Conservation (phyloP, 805 yeast species). For the Monosporozyma solicola region DNA sequence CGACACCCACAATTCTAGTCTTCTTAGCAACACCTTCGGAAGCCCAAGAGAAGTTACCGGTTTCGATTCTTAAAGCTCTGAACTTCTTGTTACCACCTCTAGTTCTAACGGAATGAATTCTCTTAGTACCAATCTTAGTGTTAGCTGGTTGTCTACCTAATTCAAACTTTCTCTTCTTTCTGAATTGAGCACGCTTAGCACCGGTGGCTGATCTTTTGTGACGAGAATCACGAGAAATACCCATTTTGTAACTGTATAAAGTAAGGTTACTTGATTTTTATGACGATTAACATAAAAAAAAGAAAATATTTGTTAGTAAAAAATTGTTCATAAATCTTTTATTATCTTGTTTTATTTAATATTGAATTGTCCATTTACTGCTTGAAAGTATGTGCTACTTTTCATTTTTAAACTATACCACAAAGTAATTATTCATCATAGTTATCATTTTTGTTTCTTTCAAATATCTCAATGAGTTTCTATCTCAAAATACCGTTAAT, state of each 20-base stretch:
- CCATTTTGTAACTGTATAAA: slow-evolving; percentile 54
- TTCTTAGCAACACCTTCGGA: slow-evolving; percentile 97
- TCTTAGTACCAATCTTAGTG: slow-evolving; percentile 98
- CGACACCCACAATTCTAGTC: slow-evolving; percentile 97
- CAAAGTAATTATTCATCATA: too few relatives aligned
- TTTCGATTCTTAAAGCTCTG: slow-evolving; percentile 99
- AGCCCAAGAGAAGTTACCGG: slow-evolving; percentile 99
- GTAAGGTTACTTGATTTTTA: neutral
- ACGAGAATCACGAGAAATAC: slow-evolving; percentile 99
- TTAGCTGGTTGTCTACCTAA: slow-evolving; percentile 99
- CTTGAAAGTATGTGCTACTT: too few relatives aligned
- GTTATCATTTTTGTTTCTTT: too few relatives aligned
- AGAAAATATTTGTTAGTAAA: neutral
- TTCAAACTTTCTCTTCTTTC: slow-evolving; percentile 99
- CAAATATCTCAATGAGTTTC: too few relatives aligned
- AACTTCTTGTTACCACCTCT: slow-evolving; percentile 99
- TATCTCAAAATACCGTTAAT: too few relatives aligned
- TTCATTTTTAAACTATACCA: too few relatives aligned
- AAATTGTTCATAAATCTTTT: neutral
- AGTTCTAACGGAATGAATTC: slow-evolving; percentile 98
- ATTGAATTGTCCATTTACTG: neutral
- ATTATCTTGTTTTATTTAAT: neutral
- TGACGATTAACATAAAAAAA: neutral
- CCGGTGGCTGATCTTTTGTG: slow-evolving; percentile 99
- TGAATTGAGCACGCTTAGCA: slow-evolving; percentile 99